A percentile compares a stretch with the other conserved stretches of the same genome.
Conservation (phyloP, 495 filamentous ascomycete genomes). For the Neurospora sp. region DNA sequence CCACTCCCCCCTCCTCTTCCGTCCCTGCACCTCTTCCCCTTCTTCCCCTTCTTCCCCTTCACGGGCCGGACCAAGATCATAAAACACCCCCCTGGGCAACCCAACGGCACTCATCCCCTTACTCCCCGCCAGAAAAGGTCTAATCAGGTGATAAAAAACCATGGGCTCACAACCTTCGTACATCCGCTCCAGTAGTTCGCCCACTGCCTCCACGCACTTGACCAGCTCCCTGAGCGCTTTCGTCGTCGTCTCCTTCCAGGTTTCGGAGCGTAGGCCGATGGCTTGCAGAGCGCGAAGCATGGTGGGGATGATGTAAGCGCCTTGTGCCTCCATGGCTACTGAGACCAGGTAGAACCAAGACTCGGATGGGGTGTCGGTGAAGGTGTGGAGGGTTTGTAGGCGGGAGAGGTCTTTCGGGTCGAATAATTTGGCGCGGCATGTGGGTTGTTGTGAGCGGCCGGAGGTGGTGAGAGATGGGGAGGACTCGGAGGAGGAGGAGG, state of each 20-base stretch:
- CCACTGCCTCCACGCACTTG: slow-evolving; percentile 62
- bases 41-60: slow-evolving; percentile 80
- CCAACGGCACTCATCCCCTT: slow-evolving; percentile 96
- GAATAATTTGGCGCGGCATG: background rate
- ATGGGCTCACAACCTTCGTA: slow-evolving; percentile 88
- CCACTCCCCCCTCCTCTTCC: slow-evolving; percentile 44
- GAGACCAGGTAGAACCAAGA: slow-evolving; percentile 97
- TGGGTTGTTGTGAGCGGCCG: slow-evolving; percentile 9
- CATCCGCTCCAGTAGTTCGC: slow-evolving; percentile 61
- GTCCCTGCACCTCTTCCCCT: slow-evolving; percentile 32
- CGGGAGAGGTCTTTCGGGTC: slow-evolving; percentile 61
- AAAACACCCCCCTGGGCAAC: slow-evolving; percentile 74
- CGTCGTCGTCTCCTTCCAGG: slow-evolving; percentile 38
- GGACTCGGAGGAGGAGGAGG: background rate
- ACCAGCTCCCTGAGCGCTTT: slow-evolving; percentile 55
- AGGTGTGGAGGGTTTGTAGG: slow-evolving; percentile 68
- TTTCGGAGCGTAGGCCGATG: slow-evolving; percentile 46
- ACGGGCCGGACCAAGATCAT: slow-evolving; percentile 75
- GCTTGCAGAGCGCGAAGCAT: slow-evolving; percentile 72
- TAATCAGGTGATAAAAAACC: slow-evolving; percentile 87
- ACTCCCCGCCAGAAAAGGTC: slow-evolving; percentile 87
- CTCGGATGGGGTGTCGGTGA: slow-evolving; percentile 86
- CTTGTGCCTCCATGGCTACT: slow-evolving; percentile 83
- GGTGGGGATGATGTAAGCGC: slow-evolving; percentile 68
- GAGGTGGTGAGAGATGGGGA: background rate